Conservation (phyloP, 495 filamentous ascomycete species). For the Penicillium verhagenii region DNA sequence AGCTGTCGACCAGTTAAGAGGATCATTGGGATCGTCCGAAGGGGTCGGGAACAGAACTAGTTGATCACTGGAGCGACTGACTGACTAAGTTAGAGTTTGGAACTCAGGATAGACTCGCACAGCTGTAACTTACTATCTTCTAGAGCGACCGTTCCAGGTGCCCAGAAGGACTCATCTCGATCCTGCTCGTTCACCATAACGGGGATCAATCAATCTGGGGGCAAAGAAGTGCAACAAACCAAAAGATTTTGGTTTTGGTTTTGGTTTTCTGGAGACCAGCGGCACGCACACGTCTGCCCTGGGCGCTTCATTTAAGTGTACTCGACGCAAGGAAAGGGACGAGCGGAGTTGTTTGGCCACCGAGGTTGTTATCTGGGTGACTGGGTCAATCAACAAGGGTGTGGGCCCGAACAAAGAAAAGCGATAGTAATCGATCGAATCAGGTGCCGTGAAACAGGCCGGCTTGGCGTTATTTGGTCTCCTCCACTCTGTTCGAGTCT, state of each 20-base stretch:
- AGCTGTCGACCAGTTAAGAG: constrained; percentile 29
- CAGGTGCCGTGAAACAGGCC: constrained; percentile 16
- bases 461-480: constrained; percentile 13
- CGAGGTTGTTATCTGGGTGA: constrained; percentile 7
- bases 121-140: constrained; percentile 18
- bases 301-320: constrained; percentile 2
- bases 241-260: too few species aligned
- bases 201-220: not conserved
- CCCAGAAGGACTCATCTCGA: constrained; percentile 24
- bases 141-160: constrained; percentile 23
- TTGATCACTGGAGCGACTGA: constrained; percentile 20
- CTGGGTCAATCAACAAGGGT: constrained; percentile 4
- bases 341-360: constrained; percentile 5
- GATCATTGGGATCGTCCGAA: constrained; percentile 30
- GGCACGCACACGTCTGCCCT: too few species aligned
- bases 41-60: constrained; percentile 28
- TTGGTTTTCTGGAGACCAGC: too few species aligned
- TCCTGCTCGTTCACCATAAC: constrained; percentile 15
- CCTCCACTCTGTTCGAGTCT: not conserved
- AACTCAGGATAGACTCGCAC: too few species aligned
- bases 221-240: not conserved
- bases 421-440: constrained; percentile 16
- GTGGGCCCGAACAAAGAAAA: not conserved
- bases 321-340: not conserved
- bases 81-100: constrained; percentile 4